Evolutionary conservation across 495 filamentous ascomycete species (phyloP).

Genomic region (Lindgomyces ingoldianus): DNA sequence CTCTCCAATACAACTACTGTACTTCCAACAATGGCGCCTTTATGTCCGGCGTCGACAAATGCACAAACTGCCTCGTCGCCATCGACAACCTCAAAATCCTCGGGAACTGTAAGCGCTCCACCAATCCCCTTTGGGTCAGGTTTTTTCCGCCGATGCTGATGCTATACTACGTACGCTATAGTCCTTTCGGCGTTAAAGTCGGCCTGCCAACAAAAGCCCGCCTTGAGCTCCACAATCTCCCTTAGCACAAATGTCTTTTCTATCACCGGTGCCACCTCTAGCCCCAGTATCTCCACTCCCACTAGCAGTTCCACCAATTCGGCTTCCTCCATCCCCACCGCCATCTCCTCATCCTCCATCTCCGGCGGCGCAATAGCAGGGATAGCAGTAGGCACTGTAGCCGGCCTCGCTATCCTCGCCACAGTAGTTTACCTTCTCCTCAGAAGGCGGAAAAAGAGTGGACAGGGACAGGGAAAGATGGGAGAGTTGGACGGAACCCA

Average conservation of each 20-base stretch:
- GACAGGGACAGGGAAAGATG: too few species aligned
- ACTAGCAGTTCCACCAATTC: neutral
- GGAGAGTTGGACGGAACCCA: too few species aligned
- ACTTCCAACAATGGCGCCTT: neutral
- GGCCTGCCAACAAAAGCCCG: neutral
- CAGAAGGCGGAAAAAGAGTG: too few species aligned
- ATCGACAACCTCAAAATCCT: neutral
- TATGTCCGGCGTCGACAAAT: neutral
- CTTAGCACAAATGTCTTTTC: neutral
- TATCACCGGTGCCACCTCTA: neutral
- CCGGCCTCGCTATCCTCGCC: too few species aligned
- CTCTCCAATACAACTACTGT: conserved; percentile 13
- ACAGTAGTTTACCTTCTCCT: too few species aligned
- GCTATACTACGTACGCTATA: neutral
- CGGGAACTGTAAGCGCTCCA: neutral
- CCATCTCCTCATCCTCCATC: neutral
- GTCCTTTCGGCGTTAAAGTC: conserved; percentile 5
- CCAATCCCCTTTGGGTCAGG: neutral
- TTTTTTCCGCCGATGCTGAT: neutral
- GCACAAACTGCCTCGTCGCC: neutral
- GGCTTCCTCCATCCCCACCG: neutral
- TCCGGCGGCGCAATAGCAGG: neutral
- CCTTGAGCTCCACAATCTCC: neutral
- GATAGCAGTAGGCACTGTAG: neutral
- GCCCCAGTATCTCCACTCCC: neutral